Base-by-base conservation (phyloP, 306 rosid genomes). In the Luffa acutangula region DNA sequence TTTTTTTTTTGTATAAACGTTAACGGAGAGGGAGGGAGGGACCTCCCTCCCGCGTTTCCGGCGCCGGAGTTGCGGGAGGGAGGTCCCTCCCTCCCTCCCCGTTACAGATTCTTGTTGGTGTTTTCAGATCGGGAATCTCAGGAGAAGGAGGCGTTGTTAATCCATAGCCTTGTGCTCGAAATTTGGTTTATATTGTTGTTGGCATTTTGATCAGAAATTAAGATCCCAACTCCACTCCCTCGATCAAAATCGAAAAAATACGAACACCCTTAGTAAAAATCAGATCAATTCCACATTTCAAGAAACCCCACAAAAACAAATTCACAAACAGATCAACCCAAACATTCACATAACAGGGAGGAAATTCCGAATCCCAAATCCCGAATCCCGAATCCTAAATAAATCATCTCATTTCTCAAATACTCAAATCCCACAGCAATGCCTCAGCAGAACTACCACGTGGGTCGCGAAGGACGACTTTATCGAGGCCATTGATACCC, bases 391-490 rank as follows among this genome's bases (percentile, higher is more conserved):
- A 76, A 77, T 36, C 37, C 18, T 6, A 58, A 41, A 56, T 37
- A 6, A 34, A 37, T 39, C 43, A 48, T 72, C 77, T n/a, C 53
- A 69, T 18, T 43, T 45, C 42, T 14, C 18, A 64, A 49, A 7
- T 17, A 78, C 3, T 65, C 17, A 36, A 46, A 8, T 36, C 10
- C 36, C 3, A 41, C 20, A 57, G 59, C 6, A 33, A 12, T 5
- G 80, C 94, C 92, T 90, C 94, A 1, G 89, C 90, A 36, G 92
- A 90, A 58, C 85, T 77, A n/a, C 94, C 94, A 34, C 94, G 91
- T 2, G 88, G 72, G 33, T 90, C 86, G 75, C 88, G 89, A 52
- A 86, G 92, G 31, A 93, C 46, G 82, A 91, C 59, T 83, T 88
- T 90, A n/a, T 90, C 87, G 52, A 88, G 86, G 74, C 77, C 82